These are phyloP conservation scores for Cercospora sesami DNA, from an alignment of 2,329 filamentous ascomycete genomes.

Conservation along the genomic window DNA sequence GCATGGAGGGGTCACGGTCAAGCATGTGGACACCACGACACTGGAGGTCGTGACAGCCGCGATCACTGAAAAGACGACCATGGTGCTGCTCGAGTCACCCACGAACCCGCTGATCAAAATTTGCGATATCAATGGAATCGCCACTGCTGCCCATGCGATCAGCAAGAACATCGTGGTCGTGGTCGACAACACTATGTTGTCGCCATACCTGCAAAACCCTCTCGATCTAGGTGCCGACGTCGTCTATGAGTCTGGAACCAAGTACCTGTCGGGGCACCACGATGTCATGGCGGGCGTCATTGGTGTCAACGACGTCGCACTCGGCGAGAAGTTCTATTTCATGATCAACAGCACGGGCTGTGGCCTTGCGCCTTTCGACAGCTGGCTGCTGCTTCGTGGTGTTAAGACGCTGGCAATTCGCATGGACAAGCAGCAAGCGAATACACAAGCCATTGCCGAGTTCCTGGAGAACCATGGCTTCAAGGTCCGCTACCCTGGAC, in stretches of 20 bases:
- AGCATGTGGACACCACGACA: conserved; percentile 92
- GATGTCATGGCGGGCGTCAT: conserved; percentile 99
- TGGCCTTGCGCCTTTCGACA: conserved; percentile 90
- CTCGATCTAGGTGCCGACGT: conserved; percentile 93
- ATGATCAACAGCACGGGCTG: conserved; percentile 96
- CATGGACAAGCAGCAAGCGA: conserved; percentile 97
- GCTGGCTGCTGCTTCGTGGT: conserved; percentile 90
- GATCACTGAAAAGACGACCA: conserved; percentile 78
- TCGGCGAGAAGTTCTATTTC: conserved; percentile 91
- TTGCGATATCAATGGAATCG: conserved; percentile 82
- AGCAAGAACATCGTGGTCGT: conserved; percentile 80
- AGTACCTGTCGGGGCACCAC: conserved; percentile 96
- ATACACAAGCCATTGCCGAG: conserved; percentile 84
- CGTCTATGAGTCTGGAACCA: conserved; percentile 96
- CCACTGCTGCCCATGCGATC: conserved; percentile 70
- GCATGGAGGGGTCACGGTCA: conserved; percentile 87
- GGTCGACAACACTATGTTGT: conserved; percentile 99
- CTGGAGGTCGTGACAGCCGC: conserved; percentile 68
- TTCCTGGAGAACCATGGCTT: conserved; percentile 92
- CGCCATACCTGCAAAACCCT: conserved; percentile 88
- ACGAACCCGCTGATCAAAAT: conserved; percentile 99
- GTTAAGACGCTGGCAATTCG: conserved; percentile 96
- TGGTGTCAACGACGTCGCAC: conserved; percentile 75
- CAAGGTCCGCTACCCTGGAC: conserved; percentile 88
- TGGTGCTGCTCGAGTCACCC: conserved; percentile 94